phyloP scores from a whole-genome alignment of 306 rosid species.

The Hippophae gyantsensis region DNA sequence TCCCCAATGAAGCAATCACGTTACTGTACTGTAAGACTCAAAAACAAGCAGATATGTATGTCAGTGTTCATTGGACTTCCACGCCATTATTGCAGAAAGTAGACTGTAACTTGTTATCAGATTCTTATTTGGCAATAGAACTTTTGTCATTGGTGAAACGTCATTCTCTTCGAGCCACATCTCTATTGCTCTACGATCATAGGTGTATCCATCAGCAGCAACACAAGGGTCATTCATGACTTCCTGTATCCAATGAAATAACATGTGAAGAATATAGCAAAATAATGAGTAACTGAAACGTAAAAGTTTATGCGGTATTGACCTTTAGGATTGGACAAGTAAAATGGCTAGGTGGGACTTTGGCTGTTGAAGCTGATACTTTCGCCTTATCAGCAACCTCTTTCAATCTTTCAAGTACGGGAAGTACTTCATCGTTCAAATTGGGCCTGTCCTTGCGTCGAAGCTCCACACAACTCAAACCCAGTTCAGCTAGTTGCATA shows the following conservation, averaged over 20 bases:
- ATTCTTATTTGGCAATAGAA: slow-evolving; percentile 53
- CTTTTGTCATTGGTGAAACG: slow-evolving; percentile 73
- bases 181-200: slow-evolving; percentile 64
- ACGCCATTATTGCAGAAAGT: slow-evolving; percentile 81
- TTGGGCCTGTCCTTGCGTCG: slow-evolving; percentile 82
- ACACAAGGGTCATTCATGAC: slow-evolving; percentile 91
- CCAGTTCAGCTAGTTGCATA: slow-evolving; percentile 53
- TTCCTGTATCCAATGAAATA: slow-evolving; percentile 39
- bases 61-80: slow-evolving; percentile 47
- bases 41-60: slow-evolving; percentile 1
- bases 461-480: slow-evolving; percentile 78
- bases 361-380: slow-evolving; percentile 26
- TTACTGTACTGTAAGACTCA: neutral
- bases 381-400: slow-evolving; percentile 47
- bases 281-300: neutral
- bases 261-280: neutral
- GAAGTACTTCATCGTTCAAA: slow-evolving; percentile 61
- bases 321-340: slow-evolving; percentile 92
- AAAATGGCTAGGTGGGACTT: slow-evolving; percentile 64
- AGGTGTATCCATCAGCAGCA: slow-evolving; percentile 94
- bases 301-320: slow-evolving; percentile 14
- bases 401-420: slow-evolving; percentile 55
- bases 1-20: slow-evolving; percentile 7
- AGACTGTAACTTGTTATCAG: slow-evolving; percentile 71
- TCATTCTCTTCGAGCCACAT: slow-evolving; percentile 57